Evolutionary conservation across 371 early-diverging fungal genomes (phyloP).

Genomic region (Mortierella sp.): DNA sequence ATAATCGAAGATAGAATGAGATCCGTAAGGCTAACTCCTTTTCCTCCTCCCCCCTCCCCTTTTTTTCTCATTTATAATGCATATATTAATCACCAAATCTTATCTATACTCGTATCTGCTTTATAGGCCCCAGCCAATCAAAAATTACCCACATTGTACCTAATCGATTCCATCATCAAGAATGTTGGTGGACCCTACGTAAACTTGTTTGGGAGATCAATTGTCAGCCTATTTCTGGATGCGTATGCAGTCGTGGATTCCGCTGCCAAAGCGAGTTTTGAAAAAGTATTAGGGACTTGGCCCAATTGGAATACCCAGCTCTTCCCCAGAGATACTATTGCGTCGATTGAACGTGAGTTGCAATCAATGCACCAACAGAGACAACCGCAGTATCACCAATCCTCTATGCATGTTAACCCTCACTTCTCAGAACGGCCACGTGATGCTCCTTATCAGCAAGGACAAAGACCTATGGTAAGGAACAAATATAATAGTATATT

Average conservation of each 20-base stretch:
- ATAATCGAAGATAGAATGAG: conserved; percentile 87
- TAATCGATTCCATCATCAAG: conserved; percentile 95
- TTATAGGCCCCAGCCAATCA: conserved; percentile 76
- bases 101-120: conserved; percentile 14
- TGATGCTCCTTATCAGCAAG: conserved; percentile 17
- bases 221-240: conserved; percentile 77
- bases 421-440: conserved; percentile 61
- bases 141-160: conserved; percentile 90
- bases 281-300: conserved; percentile 87
- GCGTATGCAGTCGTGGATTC: conserved; percentile 79
- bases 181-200: conserved; percentile 88
- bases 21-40: conserved; percentile 63
- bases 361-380: conserved; percentile 52
- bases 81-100: background rate
- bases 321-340: conserved; percentile 69
- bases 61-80: background rate
- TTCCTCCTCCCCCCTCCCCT: conserved; percentile 1
- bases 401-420: conserved; percentile 73
- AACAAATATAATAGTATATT: conserved; percentile 6
- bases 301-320: conserved; percentile 74
- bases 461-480: conserved; percentile 58
- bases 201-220: conserved; percentile 74
- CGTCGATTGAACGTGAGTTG: conserved; percentile 68
- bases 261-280: conserved; percentile 73
- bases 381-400: conserved; percentile 22